Percentiles rank a stretch among this genome's conserved stretches.
Evolutionary conservation across 805 yeast genomes (phyloP).

Genomic region (Sporopachydermia lactativora): DNA sequence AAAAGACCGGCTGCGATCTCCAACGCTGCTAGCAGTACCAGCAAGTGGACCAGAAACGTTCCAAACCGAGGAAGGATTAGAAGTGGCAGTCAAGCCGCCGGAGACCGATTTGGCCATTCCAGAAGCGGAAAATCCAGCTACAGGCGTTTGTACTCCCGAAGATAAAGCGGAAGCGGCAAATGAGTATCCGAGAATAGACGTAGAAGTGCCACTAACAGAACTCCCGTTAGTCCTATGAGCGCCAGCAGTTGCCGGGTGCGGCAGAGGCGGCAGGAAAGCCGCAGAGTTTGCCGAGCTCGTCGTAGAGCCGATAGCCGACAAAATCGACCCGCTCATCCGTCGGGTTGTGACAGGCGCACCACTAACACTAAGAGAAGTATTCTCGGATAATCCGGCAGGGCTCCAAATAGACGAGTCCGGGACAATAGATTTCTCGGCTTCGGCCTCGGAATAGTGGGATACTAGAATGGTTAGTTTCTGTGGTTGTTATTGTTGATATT

Average conservation of each 20-base stretch:
- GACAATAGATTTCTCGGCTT: neutral
- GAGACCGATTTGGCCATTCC: neutral
- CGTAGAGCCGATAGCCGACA: neutral
- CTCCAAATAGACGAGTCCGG: neutral
- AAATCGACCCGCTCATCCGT: neutral
- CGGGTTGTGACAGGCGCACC: neutral
- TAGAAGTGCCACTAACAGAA: neutral
- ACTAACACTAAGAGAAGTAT: neutral
- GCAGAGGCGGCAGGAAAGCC: neutral
- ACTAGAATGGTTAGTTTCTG: neutral
- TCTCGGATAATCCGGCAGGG: neutral
- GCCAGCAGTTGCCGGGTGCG: neutral
- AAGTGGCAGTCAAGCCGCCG: no score
- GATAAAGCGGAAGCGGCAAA: neutral
- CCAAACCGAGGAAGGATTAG: neutral
- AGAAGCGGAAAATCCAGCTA: neutral
- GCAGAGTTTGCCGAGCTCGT: neutral
- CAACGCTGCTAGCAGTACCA: neutral
- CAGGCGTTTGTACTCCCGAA: neutral
- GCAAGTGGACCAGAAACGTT: neutral
- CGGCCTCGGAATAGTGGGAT: neutral
- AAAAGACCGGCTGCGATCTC: neutral
- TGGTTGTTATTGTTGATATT: no score
- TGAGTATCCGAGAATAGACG: neutral
- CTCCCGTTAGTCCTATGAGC: no score